Conservation (phyloP, 257 asterid species). For the Solanum dulcamara region DNA sequence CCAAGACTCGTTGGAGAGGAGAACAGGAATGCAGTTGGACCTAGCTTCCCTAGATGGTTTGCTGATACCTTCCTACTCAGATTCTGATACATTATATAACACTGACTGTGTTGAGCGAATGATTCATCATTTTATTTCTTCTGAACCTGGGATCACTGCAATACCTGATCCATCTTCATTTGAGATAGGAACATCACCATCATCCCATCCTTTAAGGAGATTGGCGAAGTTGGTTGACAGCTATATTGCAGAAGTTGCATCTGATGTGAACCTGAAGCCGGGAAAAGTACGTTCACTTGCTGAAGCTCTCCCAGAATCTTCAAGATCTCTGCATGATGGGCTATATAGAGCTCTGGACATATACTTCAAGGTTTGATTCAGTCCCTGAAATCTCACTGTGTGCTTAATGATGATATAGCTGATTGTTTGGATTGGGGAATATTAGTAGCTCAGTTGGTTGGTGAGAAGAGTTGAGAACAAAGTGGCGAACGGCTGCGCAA, state of each 20-base stretch:
- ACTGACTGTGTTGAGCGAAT: conserved; percentile 71
- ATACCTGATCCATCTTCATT: conserved; percentile 37
- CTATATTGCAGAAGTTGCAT: conserved; percentile 89
- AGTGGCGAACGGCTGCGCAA: too few species aligned
- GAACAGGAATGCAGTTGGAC: conserved; percentile 70
- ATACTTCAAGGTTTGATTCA: conserved; percentile 57
- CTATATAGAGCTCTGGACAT: conserved; percentile 81
- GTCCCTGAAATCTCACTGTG: not conserved
- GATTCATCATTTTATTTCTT: conserved; percentile 56
- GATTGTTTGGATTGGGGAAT: not conserved
- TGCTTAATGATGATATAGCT: not conserved
- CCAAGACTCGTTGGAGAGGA: conserved; percentile 58
- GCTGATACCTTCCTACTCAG: conserved; percentile 76
- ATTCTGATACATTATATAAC: conserved; percentile 77
- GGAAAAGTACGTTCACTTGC: conserved; percentile 60
- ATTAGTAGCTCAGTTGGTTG: not conserved
- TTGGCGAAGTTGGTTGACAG: conserved; percentile 80
- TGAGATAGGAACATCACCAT: conserved; percentile 47
- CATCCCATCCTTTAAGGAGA: conserved; percentile 44
- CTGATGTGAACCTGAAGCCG: conserved; percentile 84
- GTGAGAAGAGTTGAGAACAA: not conserved
- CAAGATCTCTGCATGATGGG: conserved; percentile 92
- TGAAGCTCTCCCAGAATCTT: conserved; percentile 74
- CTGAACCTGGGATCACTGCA: conserved; percentile 25
- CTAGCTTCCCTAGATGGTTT: conserved; percentile 66